Evolutionary conservation across 306 rosid genomes (phyloP), one percentile per base, ranked within the genome.

Genomic region (Dalbergia oliveri): DNA sequence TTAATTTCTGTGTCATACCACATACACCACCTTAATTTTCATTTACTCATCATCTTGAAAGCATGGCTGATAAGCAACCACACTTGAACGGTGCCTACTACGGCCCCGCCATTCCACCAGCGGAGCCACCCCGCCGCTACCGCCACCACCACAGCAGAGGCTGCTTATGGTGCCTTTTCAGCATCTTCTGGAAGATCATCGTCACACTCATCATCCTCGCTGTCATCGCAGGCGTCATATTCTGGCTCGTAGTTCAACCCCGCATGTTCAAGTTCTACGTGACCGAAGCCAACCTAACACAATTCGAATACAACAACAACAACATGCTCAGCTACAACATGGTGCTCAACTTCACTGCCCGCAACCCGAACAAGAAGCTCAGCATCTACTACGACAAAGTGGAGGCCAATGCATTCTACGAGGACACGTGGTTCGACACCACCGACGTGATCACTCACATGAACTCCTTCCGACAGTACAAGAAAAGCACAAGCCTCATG

Each of bases 161-260:
- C 43, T 76, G 83, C 51, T 65, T 77, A 6, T 60, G 88, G 72
- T 85, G 94, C 69, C 79, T 90, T 72, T 90, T 87, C 39, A 64
- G 92, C 78, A 31, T 85, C 41, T 26, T 92, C 16, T 86, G 90
- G 87, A 89, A 90, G 79, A 71, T 90, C 45, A 57, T 89, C 39
- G 11, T 88, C 4, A n/a, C 84, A 15, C 72, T 84, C 37, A 57
- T 85, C n/a, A 15, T 90, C 37, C 31, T 84, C 11, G 11, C 39
- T 4, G 90, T 85, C 4, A 84, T 90, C 2, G 84, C 83, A 1
- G 21, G 78, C 12, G 73, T 94, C 15, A 76, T 90, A 73, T 85
- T 94, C 84, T 94, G 88, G 85, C 92, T 91, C 53, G 54, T 91
- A 7, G 82, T 91, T 44, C 91, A 83, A 5, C 98, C 97, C 1